Conservation (phyloP, 2,329 filamentous ascomycete species). For the Aspergillus sp. region DNA sequence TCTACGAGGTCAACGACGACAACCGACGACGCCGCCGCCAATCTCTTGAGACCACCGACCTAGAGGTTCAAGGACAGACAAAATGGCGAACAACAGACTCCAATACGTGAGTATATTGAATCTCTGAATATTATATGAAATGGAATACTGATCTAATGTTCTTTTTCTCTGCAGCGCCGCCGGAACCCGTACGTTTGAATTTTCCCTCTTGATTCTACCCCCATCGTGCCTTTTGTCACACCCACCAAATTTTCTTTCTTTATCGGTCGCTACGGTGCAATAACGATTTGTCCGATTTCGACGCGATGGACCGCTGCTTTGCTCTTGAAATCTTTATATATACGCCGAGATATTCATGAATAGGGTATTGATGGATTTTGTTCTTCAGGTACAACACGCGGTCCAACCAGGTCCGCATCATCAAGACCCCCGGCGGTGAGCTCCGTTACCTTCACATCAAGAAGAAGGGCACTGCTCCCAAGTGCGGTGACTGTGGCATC, state of each 20-base stretch:
- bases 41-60: conserved; percentile 43
- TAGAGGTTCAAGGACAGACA: conserved; percentile 49
- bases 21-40: conserved; percentile 44
- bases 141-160: conserved; percentile 28
- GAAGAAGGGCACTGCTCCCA: conserved; percentile 97
- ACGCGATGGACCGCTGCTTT: conserved; percentile 1
- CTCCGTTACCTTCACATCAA: conserved; percentile 98
- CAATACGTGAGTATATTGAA: conserved; percentile 46
- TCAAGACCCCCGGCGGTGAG: conserved; percentile 96
- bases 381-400: conserved; percentile 86
- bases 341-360: conserved; percentile 3
- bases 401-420: conserved; percentile 93
- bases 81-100: conserved; percentile 57
- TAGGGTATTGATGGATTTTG: conserved; percentile 36
- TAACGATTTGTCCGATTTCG: conserved; percentile 1
- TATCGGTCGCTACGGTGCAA: conserved; percentile 25
- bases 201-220: conserved; percentile 14
- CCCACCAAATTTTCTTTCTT: conserved; percentile 8
- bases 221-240: conserved; percentile 22
- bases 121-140: not conserved
- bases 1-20: conserved; percentile 46
- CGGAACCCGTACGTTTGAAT: conserved; percentile 71
- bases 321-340: not conserved
- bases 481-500: conserved; percentile 98
- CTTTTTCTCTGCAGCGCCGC: conserved; percentile 59